Evolutionary conservation across 768 basidiomycete species (phyloP), one percentile per base, ranked within the genome.

Genomic region (Xerocomus potaroensis): DNA sequence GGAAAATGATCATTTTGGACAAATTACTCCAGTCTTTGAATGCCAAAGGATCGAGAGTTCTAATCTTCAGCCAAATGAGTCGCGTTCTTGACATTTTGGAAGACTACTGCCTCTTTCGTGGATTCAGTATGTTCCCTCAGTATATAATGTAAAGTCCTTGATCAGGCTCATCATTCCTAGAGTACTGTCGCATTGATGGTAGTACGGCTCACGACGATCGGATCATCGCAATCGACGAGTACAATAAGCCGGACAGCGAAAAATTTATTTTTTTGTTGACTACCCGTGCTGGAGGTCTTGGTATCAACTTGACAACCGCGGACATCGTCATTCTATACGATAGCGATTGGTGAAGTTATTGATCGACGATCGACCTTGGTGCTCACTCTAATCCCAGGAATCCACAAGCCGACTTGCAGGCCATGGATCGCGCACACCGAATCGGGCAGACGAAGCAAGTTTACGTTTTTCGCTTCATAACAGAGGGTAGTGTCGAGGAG

Each of bases 11-110:
- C 45, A 94, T 99, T 50, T 79, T 99, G 23, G 94, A 99, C 72
- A 97, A 92, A 66, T 75, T 99, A 0, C 79, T 98, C 16, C 73
- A 74, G 47, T 81, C 77, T 27, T 87, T 97, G 90, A 91, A 90
- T 60, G 83, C 70, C 19, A 93, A 93, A 64, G 94, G 92, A n/a
- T 95, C 91, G 3, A 81, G 95, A 8, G 89, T 93, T 3, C 79
- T 97, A 55, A 96, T 99, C 50, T 99, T 99, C 73, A 95, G 91
- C 58, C 96, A 98, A 67, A 98, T 99, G 96, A 94, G 91, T 68
- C 85, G 96, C n/a, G 89, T 98, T 48, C 76, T 76, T 12, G 96
- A 99, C 66, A 98, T 99, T 48, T 67, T 99, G 36, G 95, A 98
- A 63, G 95, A 98, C 62, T 98, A 94, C 66, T 97, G 93, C 66